A percentile compares a stretch with the other conserved stretches of the same genome.
Evolutionary conservation across 495 filamentous ascomycete species (phyloP).

Genomic region (Xanthoparmelia taractica): DNA sequence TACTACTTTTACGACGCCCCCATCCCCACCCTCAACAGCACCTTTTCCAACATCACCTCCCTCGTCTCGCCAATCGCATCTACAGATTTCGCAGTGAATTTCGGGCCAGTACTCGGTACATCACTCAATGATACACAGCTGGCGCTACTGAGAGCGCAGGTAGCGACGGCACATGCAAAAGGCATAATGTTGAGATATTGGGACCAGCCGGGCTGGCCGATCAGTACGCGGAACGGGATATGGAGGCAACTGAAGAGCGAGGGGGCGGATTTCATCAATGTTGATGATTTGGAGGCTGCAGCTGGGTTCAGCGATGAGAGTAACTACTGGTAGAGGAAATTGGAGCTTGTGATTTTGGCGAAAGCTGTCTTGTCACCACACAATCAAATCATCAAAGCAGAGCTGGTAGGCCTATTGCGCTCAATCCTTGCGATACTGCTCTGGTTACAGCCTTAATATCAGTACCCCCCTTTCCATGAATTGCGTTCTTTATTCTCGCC

Average conservation of each 20-base stretch:
- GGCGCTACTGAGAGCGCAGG: constrained; percentile 24
- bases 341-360: neutral
- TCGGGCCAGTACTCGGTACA: constrained; percentile 36
- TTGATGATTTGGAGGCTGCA: constrained; percentile 62
- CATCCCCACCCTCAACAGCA: constrained; percentile 39
- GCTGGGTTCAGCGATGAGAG: constrained; percentile 27
- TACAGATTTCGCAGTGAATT: constrained; percentile 35
- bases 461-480: too few species aligned
- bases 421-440: too few species aligned
- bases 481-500: too few species aligned
- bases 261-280: constrained; percentile 63
- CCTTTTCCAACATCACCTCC: constrained; percentile 39
- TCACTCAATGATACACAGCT: constrained; percentile 29
- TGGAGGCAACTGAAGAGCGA: constrained; percentile 52
- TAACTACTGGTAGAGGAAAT: constrained; percentile 12
- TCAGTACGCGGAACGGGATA: constrained; percentile 48
- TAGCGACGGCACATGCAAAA: constrained; percentile 41
- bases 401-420: too few species aligned
- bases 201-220: constrained; percentile 56
- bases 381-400: too few species aligned
- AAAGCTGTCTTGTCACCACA: too few species aligned
- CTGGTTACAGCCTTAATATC: too few species aligned
- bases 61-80: constrained; percentile 48
- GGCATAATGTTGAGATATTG: constrained; percentile 57
- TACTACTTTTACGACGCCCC: constrained; percentile 60